Conservation (phyloP, 257 asterid species). For the Solanum chilense region DNA sequence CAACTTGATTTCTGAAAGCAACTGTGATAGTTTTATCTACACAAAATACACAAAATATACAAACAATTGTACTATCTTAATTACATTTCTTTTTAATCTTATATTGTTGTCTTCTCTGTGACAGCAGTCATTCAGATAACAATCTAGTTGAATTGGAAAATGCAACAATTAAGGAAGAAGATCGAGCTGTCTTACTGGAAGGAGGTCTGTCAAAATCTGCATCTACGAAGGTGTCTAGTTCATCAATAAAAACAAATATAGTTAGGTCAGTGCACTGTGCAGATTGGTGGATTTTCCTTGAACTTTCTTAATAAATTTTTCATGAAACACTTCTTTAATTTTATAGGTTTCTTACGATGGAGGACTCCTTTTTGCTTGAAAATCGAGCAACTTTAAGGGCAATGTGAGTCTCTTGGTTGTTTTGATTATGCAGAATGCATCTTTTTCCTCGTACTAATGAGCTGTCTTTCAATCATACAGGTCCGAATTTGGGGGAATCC, state of each 20-base stretch:
- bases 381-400: constrained; percentile 40
- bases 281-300: neutral
- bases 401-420: constrained; percentile 18
- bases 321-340: neutral
- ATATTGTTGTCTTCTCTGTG: constrained; percentile 12
- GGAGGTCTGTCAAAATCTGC: constrained; percentile 74
- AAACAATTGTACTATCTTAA: neutral
- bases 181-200: constrained; percentile 69
- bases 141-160: constrained; percentile 53
- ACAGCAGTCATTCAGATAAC: constrained; percentile 73
- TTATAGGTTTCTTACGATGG: constrained; percentile 39
- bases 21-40: neutral
- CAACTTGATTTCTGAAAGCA: neutral
- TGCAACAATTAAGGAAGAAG: constrained; percentile 67
- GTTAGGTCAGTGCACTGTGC: constrained; percentile 40
- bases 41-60: neutral
- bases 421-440: neutral
- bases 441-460: neutral
- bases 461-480: constrained; percentile 28
- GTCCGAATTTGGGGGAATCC: constrained; percentile 88
- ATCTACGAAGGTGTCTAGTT: constrained; percentile 42
- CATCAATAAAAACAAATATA: constrained; percentile 61
- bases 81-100: neutral
- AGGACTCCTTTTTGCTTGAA: constrained; percentile 40
- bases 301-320: neutral